Percentiles rank a stretch among this genome's conserved stretches.
phyloP scores from a whole-genome alignment of 768 basidiomycete genomes.

The Daedaleopsis sinensis region DNA sequence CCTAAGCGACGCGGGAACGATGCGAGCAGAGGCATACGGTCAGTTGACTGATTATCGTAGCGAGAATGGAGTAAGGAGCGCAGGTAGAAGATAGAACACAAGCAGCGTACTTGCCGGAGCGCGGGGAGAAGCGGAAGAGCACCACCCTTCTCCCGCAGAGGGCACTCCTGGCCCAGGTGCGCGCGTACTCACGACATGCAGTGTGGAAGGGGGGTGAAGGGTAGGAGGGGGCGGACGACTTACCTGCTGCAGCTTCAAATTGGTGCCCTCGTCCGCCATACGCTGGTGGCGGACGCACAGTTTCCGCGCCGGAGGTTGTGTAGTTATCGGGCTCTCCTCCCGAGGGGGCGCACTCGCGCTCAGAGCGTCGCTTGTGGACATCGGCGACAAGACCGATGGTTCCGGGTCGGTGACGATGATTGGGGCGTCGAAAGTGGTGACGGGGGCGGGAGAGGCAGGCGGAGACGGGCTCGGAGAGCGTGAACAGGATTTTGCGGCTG shows the following conservation, averaged over 20 bases:
- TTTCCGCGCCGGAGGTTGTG: slow-evolving; percentile 58
- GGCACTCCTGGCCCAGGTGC: not conserved
- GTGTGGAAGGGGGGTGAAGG: not conserved
- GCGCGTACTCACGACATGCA: not conserved
- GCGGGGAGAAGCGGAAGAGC: not conserved
- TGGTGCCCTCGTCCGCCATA: slow-evolving; percentile 96
- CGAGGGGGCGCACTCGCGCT: not conserved
- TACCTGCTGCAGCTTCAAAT: slow-evolving; percentile 88
- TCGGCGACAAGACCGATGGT: not conserved
- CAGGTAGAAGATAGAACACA: not conserved
- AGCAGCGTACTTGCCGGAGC: not conserved
- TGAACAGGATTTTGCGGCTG: slow-evolving; percentile 27
- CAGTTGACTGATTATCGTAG: not conserved
- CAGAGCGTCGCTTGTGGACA: not conserved
- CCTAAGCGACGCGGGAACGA: slow-evolving; percentile 47
- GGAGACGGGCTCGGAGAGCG: slow-evolving; percentile 26
- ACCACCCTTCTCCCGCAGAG: slow-evolving; percentile 1
- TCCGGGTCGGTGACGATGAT: slow-evolving; percentile 15
- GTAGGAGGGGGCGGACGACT: slow-evolving; percentile 27
- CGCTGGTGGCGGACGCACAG: slow-evolving; percentile 92
- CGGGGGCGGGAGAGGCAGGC: slow-evolving; percentile 20
- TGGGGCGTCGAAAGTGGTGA: slow-evolving; percentile 29
- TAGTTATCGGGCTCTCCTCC: slow-evolving; percentile 13
- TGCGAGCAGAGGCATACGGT: not conserved
- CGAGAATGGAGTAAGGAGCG: not conserved